phyloP scores from a whole-genome alignment of 345 rosid species.

The Draba incana region DNA sequence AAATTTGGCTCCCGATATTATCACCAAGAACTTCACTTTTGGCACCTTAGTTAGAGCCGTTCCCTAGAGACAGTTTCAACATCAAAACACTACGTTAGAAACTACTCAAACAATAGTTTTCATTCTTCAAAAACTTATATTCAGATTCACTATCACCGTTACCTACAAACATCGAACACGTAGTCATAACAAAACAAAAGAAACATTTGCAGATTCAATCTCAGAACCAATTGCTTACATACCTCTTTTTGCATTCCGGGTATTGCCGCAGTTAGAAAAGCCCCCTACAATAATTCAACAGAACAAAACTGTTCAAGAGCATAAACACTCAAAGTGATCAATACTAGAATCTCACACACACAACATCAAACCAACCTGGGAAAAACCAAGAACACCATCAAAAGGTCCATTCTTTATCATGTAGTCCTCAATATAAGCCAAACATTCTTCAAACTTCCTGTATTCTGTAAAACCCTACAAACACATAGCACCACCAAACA shows the following conservation, averaged over 20 bases:
- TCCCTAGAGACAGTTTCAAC: slow-evolving; percentile 21
- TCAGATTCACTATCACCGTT: background rate
- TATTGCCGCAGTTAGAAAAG: slow-evolving; percentile 37
- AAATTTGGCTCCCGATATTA: slow-evolving; percentile 52
- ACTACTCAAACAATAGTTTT: background rate
- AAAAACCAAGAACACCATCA: slow-evolving; percentile 57
- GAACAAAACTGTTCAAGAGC: background rate
- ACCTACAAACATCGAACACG: background rate
- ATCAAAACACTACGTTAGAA: background rate
- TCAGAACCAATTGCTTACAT: slow-evolving; percentile 10
- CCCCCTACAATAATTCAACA: slow-evolving; percentile 32
- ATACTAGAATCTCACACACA: background rate
- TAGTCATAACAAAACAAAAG: too few species aligned
- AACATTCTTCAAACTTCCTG: slow-evolving; percentile 47
- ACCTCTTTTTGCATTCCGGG: slow-evolving; percentile 44
- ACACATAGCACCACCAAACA: background rate
- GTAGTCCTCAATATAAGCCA: slow-evolving; percentile 49
- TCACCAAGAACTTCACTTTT: slow-evolving; percentile 53
- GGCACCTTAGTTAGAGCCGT: slow-evolving; percentile 50
- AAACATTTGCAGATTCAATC: background rate
- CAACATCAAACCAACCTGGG: slow-evolving; percentile 43
- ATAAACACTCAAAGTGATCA: slow-evolving; percentile 2
- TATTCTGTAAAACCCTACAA: slow-evolving; percentile 43
- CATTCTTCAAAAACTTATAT: background rate
- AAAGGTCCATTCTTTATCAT: slow-evolving; percentile 54